Percentiles rank a stretch among this genome's conserved stretches.
phyloP scores from a whole-genome alignment of 1,284 basidiomycete genomes.

The Phenoliferia sp. region DNA sequence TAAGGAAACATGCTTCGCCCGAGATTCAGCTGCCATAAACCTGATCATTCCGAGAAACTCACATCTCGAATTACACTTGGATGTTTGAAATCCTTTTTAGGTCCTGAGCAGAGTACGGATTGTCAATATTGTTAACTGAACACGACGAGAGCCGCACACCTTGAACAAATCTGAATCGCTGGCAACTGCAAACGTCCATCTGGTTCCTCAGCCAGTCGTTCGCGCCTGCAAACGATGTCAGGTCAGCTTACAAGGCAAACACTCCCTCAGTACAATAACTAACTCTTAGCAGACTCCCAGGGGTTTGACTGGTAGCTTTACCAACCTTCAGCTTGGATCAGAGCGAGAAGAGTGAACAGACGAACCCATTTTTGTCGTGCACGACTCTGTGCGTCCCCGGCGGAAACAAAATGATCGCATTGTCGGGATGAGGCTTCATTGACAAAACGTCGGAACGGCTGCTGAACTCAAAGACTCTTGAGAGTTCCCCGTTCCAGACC shows the following conservation, averaged over 20 bases:
- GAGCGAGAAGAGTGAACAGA: background rate
- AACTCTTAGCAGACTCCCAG: background rate
- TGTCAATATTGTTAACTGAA: too few relatives aligned
- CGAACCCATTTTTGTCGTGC: background rate
- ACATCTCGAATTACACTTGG: conserved; percentile 1
- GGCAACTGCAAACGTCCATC: background rate
- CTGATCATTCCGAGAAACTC: background rate
- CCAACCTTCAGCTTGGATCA: background rate
- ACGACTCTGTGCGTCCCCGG: background rate
- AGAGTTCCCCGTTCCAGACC: background rate
- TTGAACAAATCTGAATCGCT: conserved; percentile 1
- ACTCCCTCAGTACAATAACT: background rate
- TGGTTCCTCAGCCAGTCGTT: conserved; percentile 4
- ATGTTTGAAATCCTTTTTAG: background rate
- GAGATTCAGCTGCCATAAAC: background rate
- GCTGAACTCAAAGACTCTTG: background rate
- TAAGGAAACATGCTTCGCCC: background rate
- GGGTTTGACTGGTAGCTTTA: background rate
- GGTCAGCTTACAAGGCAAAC: background rate
- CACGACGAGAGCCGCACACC: background rate
- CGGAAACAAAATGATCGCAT: background rate
- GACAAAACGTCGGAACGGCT: background rate
- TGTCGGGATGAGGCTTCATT: background rate
- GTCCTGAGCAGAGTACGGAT: background rate
- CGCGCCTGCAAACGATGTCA: background rate